Conservation (phyloP, 1,139 yeast species). For the Kodamaea sp. region DNA sequence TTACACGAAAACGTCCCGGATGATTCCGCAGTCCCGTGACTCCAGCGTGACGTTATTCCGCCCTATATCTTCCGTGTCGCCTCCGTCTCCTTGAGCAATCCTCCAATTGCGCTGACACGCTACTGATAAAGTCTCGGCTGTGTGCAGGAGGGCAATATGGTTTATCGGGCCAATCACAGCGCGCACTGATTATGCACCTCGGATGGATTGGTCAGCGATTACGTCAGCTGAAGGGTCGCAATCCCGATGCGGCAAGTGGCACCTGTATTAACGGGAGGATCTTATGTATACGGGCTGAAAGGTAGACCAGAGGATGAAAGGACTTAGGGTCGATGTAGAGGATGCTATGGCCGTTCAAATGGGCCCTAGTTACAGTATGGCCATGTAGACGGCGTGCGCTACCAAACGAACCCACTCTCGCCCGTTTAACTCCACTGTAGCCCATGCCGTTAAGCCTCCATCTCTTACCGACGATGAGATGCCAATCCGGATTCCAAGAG, state of each 20-base stretch:
- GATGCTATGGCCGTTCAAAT: too few relatives aligned
- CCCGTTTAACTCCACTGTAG: neutral
- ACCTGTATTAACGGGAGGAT: neutral
- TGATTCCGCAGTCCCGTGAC: neutral
- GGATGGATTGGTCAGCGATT: neutral
- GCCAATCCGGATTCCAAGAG: too few relatives aligned
- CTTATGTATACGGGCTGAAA: neutral
- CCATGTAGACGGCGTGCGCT: neutral
- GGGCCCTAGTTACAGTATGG: too few relatives aligned
- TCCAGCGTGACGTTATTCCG: neutral
- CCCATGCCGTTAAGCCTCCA: too few relatives aligned
- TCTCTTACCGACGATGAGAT: too few relatives aligned
- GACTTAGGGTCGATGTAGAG: too few relatives aligned
- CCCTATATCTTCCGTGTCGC: too few relatives aligned
- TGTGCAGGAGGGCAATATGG: conserved; percentile 7
- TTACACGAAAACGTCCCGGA: neutral
- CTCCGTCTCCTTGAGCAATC: too few relatives aligned
- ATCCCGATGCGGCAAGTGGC: conserved; percentile 2
- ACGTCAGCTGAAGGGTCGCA: neutral
- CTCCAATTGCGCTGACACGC: conserved; percentile 1
- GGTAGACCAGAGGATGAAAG: too few relatives aligned
- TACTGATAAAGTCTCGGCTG: neutral
- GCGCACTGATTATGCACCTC: conserved; percentile 11
- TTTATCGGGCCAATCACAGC: conserved; percentile 14
- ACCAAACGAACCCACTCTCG: neutral